Conservation (phyloP, 2,329 filamentous ascomycete species). For the Aspergillus sojae region DNA sequence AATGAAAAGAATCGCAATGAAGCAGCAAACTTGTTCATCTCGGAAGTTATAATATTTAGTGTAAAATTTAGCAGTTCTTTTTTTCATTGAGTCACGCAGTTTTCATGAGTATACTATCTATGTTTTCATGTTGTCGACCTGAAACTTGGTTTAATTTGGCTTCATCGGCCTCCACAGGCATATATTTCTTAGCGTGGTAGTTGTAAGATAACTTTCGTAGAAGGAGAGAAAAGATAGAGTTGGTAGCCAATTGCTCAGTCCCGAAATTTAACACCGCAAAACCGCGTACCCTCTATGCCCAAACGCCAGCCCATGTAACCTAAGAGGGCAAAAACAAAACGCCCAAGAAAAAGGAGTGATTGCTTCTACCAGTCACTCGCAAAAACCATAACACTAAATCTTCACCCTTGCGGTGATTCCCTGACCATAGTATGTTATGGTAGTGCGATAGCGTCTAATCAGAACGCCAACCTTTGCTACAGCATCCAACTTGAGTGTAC, state of each 20-base stretch:
- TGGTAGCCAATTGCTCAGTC: not conserved
- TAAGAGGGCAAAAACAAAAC: not conserved
- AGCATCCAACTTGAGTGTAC: slow-evolving; percentile 76
- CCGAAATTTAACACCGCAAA: not conserved
- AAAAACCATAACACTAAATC: slow-evolving; percentile 22
- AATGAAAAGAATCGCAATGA: slow-evolving; percentile 16
- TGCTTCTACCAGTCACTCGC: slow-evolving; percentile 8
- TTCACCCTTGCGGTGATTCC: slow-evolving; percentile 70
- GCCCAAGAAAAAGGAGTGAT: slow-evolving; percentile 5
- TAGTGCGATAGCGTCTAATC: slow-evolving; percentile 74
- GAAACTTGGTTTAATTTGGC: not conserved
- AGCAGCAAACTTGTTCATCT: slow-evolving; percentile 23
- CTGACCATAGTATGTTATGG: slow-evolving; percentile 68
- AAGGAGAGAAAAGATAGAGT: not conserved
- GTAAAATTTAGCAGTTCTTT: slow-evolving; percentile 5
- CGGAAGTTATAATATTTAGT: slow-evolving; percentile 1
- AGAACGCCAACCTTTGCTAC: slow-evolving; percentile 73
- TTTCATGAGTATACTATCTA: not conserved
- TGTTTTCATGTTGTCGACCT: not conserved
- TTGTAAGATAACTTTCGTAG: not conserved
- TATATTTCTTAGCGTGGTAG: not conserved
- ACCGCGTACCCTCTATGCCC: not conserved
- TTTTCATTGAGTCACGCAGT: not conserved
- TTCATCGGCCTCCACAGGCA: not conserved
- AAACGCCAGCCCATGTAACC: not conserved